Percentiles rank a stretch among this genome's conserved stretches.
Evolutionary conservation across 179 eudicot genomes (phyloP).

Genomic region (Pouteria campechiana): DNA sequence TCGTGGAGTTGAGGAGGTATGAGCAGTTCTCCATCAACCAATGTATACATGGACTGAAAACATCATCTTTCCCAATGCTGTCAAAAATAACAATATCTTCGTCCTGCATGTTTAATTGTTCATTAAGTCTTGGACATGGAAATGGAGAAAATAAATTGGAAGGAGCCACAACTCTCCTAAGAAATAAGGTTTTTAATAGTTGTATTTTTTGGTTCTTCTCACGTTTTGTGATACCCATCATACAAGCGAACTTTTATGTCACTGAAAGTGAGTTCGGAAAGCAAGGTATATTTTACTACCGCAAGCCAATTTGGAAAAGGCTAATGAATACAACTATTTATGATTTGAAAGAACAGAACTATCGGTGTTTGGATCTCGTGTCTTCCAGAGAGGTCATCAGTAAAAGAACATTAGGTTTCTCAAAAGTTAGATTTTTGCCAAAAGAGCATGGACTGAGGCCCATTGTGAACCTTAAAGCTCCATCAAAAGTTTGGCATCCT

Average conservation of each 20-base stretch:
- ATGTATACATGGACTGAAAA: constrained; percentile 47
- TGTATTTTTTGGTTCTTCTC: constrained; percentile 88
- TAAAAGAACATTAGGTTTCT: constrained; percentile 75
- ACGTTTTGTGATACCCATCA: constrained; percentile 46
- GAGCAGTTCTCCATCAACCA: constrained; percentile 66
- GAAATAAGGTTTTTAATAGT: constrained; percentile 31
- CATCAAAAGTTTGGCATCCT: constrained; percentile 61
- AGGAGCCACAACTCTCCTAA: constrained; percentile 10
- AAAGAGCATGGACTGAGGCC: constrained; percentile 59
- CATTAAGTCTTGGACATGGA: constrained; percentile 1
- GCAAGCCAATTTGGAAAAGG: constrained; percentile 53
- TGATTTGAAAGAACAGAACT: constrained; percentile 29
- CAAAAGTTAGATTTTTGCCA: constrained; percentile 74
- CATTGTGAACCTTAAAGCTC: constrained; percentile 62
- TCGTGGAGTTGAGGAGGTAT: constrained; percentile 48
- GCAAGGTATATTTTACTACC: constrained; percentile 53
- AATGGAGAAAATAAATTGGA: not conserved
- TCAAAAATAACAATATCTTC: constrained; percentile 30
- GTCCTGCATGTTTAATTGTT: constrained; percentile 9
- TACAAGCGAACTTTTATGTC: constrained; percentile 75
- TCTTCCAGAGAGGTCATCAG: constrained; percentile 27
- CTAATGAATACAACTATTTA: constrained; percentile 22
- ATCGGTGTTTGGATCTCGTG: constrained; percentile 20
- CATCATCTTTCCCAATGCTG: constrained; percentile 50
- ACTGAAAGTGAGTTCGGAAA: constrained; percentile 83